phyloP scores from a whole-genome alignment of 1,139 yeast species.

The Magnusiomyces tetraspermus region DNA sequence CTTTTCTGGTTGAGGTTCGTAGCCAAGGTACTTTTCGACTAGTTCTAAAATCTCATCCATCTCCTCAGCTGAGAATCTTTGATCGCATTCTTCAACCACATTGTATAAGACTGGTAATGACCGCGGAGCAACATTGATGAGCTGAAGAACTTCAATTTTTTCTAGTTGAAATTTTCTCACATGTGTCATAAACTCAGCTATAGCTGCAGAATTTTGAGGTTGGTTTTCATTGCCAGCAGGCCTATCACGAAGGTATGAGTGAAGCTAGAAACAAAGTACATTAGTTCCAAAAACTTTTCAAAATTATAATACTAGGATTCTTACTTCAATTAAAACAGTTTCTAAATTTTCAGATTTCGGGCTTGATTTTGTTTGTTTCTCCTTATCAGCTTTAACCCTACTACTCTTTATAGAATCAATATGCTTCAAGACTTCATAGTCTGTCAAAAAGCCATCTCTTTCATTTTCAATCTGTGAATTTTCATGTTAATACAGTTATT shows the following conservation, averaged over 20 bases:
- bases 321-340: conserved; percentile 53
- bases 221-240: conserved; percentile 34
- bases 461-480: conserved; percentile 34
- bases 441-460: conserved; percentile 59
- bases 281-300: background rate
- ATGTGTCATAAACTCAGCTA: conserved; percentile 38
- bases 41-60: conserved; percentile 46
- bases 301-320: background rate
- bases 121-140: conserved; percentile 70
- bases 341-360: conserved; percentile 40
- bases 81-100: conserved; percentile 86
- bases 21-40: conserved; percentile 38
- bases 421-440: conserved; percentile 61
- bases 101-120: conserved; percentile 71
- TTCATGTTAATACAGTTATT: background rate
- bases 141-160: conserved; percentile 77
- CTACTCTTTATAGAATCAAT: conserved; percentile 44
- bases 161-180: conserved; percentile 55
- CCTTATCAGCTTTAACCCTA: conserved; percentile 25
- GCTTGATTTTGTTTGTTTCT: conserved; percentile 17
- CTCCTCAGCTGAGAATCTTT: conserved; percentile 57
- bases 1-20: conserved; percentile 12
- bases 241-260: conserved; percentile 41
- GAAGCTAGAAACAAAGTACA: conserved; percentile 29
- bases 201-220: conserved; percentile 40